A percentile compares a stretch with the other conserved stretches of the same genome.
These are phyloP conservation scores for Psilocybe subaeruginosa DNA, from an alignment of 768 basidiomycete species.

Conservation along the genomic window DNA sequence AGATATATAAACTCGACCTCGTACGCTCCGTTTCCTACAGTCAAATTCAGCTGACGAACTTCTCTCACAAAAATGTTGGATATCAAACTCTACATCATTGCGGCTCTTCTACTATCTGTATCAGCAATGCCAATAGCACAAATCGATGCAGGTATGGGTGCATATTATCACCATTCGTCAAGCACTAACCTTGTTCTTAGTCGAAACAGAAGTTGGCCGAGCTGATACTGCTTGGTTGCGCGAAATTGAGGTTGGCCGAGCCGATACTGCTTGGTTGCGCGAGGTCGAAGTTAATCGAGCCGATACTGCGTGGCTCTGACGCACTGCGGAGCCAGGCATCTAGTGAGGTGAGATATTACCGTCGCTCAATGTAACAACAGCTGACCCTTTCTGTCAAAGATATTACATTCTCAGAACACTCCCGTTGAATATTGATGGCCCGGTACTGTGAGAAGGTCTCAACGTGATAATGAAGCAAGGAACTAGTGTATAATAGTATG, in stretches of 20 bases:
- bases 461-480: not conserved
- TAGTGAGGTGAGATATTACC: not conserved
- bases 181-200: not conserved
- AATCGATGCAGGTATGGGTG: not conserved
- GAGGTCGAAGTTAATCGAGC: not conserved
- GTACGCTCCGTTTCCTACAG: not conserved
- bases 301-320: conserved; percentile 1
- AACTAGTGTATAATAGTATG: not conserved
- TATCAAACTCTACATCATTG: not conserved
- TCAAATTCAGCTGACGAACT: not conserved
- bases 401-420: not conserved
- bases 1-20: not conserved
- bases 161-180: not conserved
- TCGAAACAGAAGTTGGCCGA: not conserved
- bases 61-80: not conserved
- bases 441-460: not conserved
- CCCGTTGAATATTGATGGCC: not conserved
- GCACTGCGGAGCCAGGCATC: not conserved
- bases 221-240: not conserved
- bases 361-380: not conserved
- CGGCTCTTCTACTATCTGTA: not conserved
- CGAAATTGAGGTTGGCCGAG: not conserved
- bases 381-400: not conserved
- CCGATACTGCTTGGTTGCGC: not conserved
- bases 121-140: not conserved